Evolutionary conservation across 108 stramenopile species (phyloP).

Genomic region (Skeletonema menzelii): DNA sequence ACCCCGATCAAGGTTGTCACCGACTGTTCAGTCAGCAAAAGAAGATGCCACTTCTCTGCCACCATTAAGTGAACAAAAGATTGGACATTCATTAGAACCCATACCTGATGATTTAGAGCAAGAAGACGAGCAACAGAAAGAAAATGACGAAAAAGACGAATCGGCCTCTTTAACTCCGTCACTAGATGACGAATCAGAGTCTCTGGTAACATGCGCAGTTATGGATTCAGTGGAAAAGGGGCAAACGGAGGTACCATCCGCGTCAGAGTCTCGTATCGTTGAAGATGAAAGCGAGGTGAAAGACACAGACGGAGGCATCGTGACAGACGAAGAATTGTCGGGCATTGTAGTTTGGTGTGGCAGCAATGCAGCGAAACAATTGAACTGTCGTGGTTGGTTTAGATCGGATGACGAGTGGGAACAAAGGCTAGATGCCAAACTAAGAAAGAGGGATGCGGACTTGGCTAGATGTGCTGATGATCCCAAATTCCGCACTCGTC

Average conservation of each 20-base stretch:
- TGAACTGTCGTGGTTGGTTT: conserved; percentile 83
- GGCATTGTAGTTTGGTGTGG: conserved; percentile 85
- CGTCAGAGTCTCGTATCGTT: background rate
- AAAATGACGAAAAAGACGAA: background rate
- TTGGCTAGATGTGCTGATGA: conserved; percentile 80
- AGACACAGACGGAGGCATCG: conserved; percentile 36
- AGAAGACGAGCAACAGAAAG: conserved; percentile 13
- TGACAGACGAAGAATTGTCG: conserved; percentile 54
- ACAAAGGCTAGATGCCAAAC: conserved; percentile 55
- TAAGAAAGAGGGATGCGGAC: conserved; percentile 70
- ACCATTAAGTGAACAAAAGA: conserved; percentile 6
- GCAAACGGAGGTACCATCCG: background rate
- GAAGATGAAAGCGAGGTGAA: conserved; percentile 3
- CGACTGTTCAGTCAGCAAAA: background rate
- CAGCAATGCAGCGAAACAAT: conserved; percentile 68
- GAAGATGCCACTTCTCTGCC: background rate
- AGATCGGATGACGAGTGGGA: conserved; percentile 86
- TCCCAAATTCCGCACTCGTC: conserved; percentile 91
- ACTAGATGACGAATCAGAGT: conserved; percentile 19
- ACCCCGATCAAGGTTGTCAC: background rate
- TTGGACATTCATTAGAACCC: conserved; percentile 8
- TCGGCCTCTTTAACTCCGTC: background rate
- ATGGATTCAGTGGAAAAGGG: background rate
- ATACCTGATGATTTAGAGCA: conserved; percentile 22
- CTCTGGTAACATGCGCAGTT: background rate